Evolutionary conservation across 2,329 filamentous ascomycete genomes (phyloP).

Genomic region (Cladosporium sp.): DNA sequence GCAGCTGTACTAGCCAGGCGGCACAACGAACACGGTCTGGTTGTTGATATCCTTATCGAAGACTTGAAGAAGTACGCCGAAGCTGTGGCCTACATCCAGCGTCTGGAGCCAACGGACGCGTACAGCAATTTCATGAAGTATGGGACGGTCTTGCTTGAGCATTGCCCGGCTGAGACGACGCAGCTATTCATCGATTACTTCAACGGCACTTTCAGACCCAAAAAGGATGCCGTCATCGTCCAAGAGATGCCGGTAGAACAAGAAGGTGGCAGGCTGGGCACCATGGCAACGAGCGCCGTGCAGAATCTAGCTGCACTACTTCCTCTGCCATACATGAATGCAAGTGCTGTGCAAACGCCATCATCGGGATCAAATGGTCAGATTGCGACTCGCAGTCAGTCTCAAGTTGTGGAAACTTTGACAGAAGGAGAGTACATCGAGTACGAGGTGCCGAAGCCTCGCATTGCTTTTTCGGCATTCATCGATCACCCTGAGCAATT

Average conservation of each 20-base stretch:
- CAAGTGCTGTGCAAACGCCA: slow-evolving; percentile 51
- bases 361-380: slow-evolving; percentile 32
- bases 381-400: slow-evolving; percentile 50
- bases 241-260: slow-evolving; percentile 39
- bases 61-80: slow-evolving; percentile 88
- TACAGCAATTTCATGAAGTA: slow-evolving; percentile 94
- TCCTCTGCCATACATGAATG: slow-evolving; percentile 79
- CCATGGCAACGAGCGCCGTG: slow-evolving; percentile 66
- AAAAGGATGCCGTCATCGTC: slow-evolving; percentile 56
- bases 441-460: slow-evolving; percentile 77
- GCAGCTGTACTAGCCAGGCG: slow-evolving; percentile 92
- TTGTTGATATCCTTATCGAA: slow-evolving; percentile 93
- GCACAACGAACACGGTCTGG: slow-evolving; percentile 87
- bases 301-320: slow-evolving; percentile 82
- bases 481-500: slow-evolving; percentile 92
- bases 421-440: slow-evolving; percentile 50
- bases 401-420: slow-evolving; percentile 49
- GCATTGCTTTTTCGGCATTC: slow-evolving; percentile 92
- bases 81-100: slow-evolving; percentile 87
- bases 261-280: slow-evolving; percentile 33
- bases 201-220: slow-evolving; percentile 75
- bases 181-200: slow-evolving; percentile 93
- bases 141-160: slow-evolving; percentile 80
- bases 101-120: slow-evolving; percentile 75
- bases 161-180: slow-evolving; percentile 78